phyloP scores from a whole-genome alignment of 768 basidiomycete genomes.

The Boletus insuetus region DNA sequence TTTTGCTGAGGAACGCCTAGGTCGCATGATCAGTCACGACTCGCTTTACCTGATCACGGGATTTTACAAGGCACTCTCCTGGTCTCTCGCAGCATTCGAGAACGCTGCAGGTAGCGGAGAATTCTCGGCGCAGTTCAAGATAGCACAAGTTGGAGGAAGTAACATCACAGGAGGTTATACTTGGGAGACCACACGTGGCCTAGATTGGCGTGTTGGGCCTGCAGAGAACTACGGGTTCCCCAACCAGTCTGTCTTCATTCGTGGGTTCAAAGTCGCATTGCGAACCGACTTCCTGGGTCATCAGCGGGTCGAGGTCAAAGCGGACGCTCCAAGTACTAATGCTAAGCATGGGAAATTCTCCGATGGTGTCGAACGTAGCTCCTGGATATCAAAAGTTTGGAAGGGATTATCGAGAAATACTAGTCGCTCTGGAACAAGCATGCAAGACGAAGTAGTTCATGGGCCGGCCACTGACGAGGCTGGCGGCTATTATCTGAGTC shows the following conservation, averaged over 20 bases:
- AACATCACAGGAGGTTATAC: slow-evolving; percentile 2
- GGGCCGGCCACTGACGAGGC: neutral
- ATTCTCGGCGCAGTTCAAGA: slow-evolving; percentile 6
- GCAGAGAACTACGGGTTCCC: neutral
- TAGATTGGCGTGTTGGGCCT: slow-evolving; percentile 16
- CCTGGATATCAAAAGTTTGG: too few relatives aligned
- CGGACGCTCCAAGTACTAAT: neutral
- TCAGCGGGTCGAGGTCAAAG: slow-evolving; percentile 1
- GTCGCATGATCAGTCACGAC: slow-evolving; percentile 13
- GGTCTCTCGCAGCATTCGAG: slow-evolving; percentile 26
- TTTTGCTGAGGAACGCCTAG: slow-evolving; percentile 15
- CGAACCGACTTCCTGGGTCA: neutral
- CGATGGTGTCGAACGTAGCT: too few relatives aligned
- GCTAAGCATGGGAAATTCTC: too few relatives aligned
- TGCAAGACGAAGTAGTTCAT: neutral
- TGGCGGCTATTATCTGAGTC: neutral
- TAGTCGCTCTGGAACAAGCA: too few relatives aligned
- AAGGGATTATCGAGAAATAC: too few relatives aligned
- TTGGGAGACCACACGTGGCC: slow-evolving; percentile 7
- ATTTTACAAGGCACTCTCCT: slow-evolving; percentile 12
- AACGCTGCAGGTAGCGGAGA: neutral
- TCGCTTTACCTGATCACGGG: slow-evolving; percentile 25
- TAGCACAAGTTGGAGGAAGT: neutral
- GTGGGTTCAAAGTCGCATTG: slow-evolving; percentile 24
- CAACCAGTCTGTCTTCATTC: slow-evolving; percentile 29